Base-by-base conservation (phyloP, 495 filamentous ascomycete species). In the Xylaria venustula region DNA sequence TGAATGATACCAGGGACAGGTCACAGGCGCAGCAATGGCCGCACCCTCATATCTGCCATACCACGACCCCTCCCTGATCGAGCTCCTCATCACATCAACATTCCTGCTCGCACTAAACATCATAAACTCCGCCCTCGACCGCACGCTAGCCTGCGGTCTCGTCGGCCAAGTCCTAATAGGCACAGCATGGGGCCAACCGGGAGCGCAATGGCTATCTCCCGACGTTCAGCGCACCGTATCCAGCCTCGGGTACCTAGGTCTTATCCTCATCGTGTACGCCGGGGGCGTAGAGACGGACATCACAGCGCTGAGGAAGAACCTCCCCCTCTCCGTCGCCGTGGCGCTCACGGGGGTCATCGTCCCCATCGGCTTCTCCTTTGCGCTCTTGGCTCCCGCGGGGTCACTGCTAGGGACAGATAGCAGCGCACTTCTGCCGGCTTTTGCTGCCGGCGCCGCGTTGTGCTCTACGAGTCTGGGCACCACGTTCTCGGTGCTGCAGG, bases 391-490 rank as follows among this genome's bases (percentile, higher is more conserved):
- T 11, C 78, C 56, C 1, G 34, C 50, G 25, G 50, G 58, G 8
- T 25, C 30, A 15, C 54, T 61, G 7, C 50, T 61, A 8, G 58
- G 48, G 15, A 45, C 19, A 20, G 30, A 55, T 2, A 37, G 58
- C 1, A 34, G 54, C 2, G 75, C 79, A 51, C 83, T 75, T 2
- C 70, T 90, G 0, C 84, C 90, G 68, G 79, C 82, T 6, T 96
- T 93, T 70, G 83, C 89, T 2, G 85, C 90, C 8, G 90, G 90
- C 19, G 89, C 90, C 6, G 86, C 91, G 1, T 76, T 94, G 7
- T 90, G 86, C 64, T 86, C 87, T 2, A 94, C 90, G 1, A 88
- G 85, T 62, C 74, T 94, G 0, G 90, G 91, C 5, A 93, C 90
- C 0, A 94, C 88, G 0, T 93, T 93, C 55, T 84, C 88, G 2